Conservation (phyloP, 768 basidiomycete genomes). For the Pseudohyphozyma bogoriensis region DNA sequence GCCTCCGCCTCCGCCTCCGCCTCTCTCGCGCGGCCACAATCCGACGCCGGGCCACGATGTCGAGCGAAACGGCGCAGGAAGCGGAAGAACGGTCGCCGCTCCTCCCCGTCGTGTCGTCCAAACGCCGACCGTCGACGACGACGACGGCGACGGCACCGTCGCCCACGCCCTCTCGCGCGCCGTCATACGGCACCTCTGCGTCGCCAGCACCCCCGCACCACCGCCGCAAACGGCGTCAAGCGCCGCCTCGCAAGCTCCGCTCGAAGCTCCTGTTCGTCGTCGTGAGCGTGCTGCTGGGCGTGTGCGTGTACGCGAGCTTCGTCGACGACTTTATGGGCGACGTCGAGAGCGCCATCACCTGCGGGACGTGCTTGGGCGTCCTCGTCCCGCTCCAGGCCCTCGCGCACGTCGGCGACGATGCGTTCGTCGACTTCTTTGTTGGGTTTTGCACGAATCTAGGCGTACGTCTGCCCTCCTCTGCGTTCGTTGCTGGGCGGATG, state of each 20-base stretch:
- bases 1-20: too few relatives aligned
- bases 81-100: too few relatives aligned
- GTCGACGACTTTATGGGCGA: slow-evolving; percentile 40
- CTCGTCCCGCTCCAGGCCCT: slow-evolving; percentile 45
- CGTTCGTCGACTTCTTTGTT: slow-evolving; percentile 44
- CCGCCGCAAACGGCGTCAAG: not conserved
- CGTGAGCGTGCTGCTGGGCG: slow-evolving; percentile 14
- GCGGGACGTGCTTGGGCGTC: slow-evolving; percentile 48
- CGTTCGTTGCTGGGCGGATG: too few relatives aligned
- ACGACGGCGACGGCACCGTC: too few relatives aligned
- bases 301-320: slow-evolving; percentile 28
- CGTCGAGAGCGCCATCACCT: slow-evolving; percentile 42
- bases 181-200: too few relatives aligned
- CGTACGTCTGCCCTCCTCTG: too few relatives aligned
- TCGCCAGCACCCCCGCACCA: not conserved
- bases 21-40: too few relatives aligned
- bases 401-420: slow-evolving; percentile 46
- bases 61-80: too few relatives aligned
- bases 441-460: slow-evolving; percentile 43
- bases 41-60: too few relatives aligned
- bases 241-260: not conserved
- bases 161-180: too few relatives aligned
- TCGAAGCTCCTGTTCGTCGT: slow-evolving; percentile 5
- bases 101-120: too few relatives aligned
- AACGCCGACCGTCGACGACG: too few relatives aligned